Conservation (phyloP, 495 filamentous ascomycete species). For the Astrothelium subdiscretum region DNA sequence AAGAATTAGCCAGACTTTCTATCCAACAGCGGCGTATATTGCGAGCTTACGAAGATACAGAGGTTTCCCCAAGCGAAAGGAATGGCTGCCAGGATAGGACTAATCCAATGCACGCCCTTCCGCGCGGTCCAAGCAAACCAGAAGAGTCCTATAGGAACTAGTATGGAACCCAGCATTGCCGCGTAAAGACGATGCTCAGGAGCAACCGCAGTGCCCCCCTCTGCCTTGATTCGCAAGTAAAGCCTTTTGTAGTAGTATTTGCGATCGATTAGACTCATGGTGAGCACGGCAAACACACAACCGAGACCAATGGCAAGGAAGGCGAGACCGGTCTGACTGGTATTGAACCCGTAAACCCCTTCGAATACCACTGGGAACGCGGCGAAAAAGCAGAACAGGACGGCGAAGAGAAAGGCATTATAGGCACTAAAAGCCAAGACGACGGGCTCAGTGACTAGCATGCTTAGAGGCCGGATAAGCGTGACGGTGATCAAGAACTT, state of each 20-base stretch:
- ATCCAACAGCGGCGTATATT: not conserved
- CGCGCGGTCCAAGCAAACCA: conserved; percentile 39
- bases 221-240: conserved; percentile 26
- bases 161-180: conserved; percentile 33
- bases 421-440: conserved; percentile 41
- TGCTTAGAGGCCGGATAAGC: conserved; percentile 27
- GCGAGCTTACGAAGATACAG: conserved; percentile 38
- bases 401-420: conserved; percentile 38
- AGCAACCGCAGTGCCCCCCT: conserved; percentile 21
- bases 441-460: conserved; percentile 37
- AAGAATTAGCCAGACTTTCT: conserved; percentile 5
- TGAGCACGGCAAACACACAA: conserved; percentile 25
- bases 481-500: conserved; percentile 27
- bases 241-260: conserved; percentile 18
- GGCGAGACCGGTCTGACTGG: conserved; percentile 36
- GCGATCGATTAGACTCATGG: conserved; percentile 33
- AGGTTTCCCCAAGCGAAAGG: conserved; percentile 60
- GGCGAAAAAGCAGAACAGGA: conserved; percentile 46
- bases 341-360: conserved; percentile 37
- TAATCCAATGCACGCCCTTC: conserved; percentile 37
- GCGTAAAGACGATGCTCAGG: conserved; percentile 34
- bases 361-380: conserved; percentile 42
- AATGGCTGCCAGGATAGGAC: conserved; percentile 43
- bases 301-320: conserved; percentile 41
- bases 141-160: conserved; percentile 37